These are phyloP conservation scores for Pichia sp. DNA, from an alignment of 1,139 yeast genomes.

Conservation along the genomic window DNA sequence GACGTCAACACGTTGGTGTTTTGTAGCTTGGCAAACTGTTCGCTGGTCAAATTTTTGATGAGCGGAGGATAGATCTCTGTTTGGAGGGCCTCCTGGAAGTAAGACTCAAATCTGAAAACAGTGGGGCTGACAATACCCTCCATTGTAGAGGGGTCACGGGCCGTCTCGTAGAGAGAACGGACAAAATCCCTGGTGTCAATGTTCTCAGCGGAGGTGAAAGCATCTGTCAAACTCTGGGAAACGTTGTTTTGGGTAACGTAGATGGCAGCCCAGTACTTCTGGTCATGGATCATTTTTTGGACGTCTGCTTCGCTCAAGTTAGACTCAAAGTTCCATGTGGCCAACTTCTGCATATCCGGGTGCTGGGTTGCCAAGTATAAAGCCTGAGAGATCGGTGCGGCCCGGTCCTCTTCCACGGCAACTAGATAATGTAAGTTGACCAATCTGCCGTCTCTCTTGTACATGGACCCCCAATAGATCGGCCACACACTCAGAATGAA, in stretches of 20 bases:
- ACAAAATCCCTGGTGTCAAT: constrained; percentile 33
- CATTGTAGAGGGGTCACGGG: constrained; percentile 48
- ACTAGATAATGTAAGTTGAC: constrained; percentile 44
- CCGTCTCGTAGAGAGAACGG: constrained; percentile 45
- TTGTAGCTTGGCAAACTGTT: constrained; percentile 24
- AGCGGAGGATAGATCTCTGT: constrained; percentile 30
- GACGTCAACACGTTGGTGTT: constrained; percentile 29
- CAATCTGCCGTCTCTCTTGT: constrained; percentile 37
- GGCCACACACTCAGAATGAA: constrained; percentile 42
- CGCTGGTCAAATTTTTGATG: constrained; percentile 27
- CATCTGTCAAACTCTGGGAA: constrained; percentile 35
- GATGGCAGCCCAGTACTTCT: constrained; percentile 52
- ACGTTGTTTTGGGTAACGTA: constrained; percentile 34
- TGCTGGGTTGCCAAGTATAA: constrained; percentile 30
- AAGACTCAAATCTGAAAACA: constrained; percentile 29
- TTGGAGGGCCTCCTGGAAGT: constrained; percentile 25
- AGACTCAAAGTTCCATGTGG: constrained; percentile 39
- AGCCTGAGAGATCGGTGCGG: constrained; percentile 38
- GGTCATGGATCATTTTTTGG: constrained; percentile 41
- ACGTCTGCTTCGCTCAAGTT: constrained; percentile 30
- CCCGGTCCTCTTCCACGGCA: constrained; percentile 41
- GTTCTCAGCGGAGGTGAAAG: constrained; percentile 31
- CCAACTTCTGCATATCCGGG: constrained; percentile 29
- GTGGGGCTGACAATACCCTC: constrained; percentile 40
- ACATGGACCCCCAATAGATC: constrained; percentile 60